phyloP scores from a whole-genome alignment of 2,329 filamentous ascomycete species.

The Trichoderma endophyticum region DNA sequence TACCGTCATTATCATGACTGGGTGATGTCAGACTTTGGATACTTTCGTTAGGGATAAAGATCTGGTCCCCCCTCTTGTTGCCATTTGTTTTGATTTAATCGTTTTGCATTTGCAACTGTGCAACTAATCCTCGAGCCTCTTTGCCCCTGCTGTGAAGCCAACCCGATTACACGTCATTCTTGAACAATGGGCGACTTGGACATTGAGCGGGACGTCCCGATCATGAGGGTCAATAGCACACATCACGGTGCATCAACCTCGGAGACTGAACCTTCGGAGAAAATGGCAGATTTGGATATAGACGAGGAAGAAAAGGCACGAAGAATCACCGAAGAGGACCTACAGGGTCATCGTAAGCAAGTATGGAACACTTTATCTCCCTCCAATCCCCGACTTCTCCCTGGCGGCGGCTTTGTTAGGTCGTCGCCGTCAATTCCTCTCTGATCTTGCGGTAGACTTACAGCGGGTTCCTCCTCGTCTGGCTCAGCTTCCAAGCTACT shows the following conservation, averaged over 20 bases:
- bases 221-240: not conserved
- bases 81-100: not conserved
- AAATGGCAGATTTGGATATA: not conserved
- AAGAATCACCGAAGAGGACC: not conserved
- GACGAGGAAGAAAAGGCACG: not conserved
- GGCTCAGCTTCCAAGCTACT: constrained; percentile 62
- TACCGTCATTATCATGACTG: not conserved
- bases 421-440: not conserved
- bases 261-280: not conserved
- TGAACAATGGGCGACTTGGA: not conserved
- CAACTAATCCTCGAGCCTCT: not conserved
- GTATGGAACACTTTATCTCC: not conserved
- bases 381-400: not conserved
- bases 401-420: not conserved
- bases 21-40: not conserved
- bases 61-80: not conserved
- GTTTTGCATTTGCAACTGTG: not conserved
- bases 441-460: constrained; percentile 25
- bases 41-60: not conserved
- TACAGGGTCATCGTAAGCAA: not conserved
- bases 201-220: not conserved
- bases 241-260: not conserved
- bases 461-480: constrained; percentile 28
- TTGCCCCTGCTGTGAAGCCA: not conserved
- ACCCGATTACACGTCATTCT: not conserved